Evolutionary conservation across 179 eudicot species (phyloP), one percentile per base, ranked within the genome.

Genomic region (Silene vulgaris): DNA sequence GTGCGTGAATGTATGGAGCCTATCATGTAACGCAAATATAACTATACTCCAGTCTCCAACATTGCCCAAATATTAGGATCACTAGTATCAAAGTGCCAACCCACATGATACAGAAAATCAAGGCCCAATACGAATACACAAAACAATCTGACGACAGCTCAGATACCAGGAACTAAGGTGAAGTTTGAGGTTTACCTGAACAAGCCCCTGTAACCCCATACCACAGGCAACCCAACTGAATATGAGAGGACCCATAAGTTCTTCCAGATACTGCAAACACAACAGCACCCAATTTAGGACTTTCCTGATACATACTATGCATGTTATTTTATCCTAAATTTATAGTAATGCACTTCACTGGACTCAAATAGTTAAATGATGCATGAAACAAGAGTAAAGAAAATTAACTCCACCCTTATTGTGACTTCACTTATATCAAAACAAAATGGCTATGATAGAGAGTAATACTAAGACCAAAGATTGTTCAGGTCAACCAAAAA

Each of bases 151-250:
- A 45, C 4, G 30, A 72, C 54, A 52, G 20, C 50, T 48, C 29
- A 35, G 35, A 69, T 70, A 40, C 57, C 40, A 54, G 16, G n/a
- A 63, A 61, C 23, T 28, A 74, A 30, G 19, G 69, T 7, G 2
- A 19, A 69, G 73, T 63, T 65, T 21, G 48, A 61, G n/a, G 14
- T 9, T 81, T 83, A 95, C 99, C 99, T 90, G 95, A 79, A 90
- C 89, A 78, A 95, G 90, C 32, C 95, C 88, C 79, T 76, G 79
- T 76, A 95, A 84, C 86, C 90, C 90, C 75, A 95, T 86, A 43
- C 97, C 95, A 85, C 97, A 90, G 66, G 86, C 86, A 74, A 92
- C 87, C 99, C 97, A 95, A 75, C 84, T 82, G 80, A 92, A 95
- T 63, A 95, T 71, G 80, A 95, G 85, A 56, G 86, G 85, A 68